These are phyloP conservation scores for Obelidium mucronatum DNA, from an alignment of 192 early-diverging fungal genomes.

Conservation along the genomic window DNA sequence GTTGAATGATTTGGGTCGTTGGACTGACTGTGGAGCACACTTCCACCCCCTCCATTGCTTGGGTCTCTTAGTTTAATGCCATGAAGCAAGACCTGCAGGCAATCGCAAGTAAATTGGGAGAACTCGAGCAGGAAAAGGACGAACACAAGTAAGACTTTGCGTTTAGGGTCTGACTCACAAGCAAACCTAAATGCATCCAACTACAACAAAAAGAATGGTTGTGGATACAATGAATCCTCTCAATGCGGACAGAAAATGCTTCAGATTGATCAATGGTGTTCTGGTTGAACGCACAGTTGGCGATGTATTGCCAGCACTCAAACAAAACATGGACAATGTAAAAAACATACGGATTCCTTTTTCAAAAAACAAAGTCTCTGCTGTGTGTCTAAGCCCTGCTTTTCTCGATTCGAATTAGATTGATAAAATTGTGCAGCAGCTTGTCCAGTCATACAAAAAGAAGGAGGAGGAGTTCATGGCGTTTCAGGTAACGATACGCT, in stretches of 20 bases:
- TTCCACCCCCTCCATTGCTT: background rate
- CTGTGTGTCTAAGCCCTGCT: background rate
- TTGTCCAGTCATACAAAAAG: conserved; percentile 80
- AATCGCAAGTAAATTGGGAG: conserved; percentile 90
- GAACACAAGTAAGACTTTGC: conserved; percentile 81
- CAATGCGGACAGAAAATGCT: conserved; percentile 86
- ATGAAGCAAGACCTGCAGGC: conserved; percentile 83
- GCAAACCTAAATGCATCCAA: too few species aligned
- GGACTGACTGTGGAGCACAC: background rate
- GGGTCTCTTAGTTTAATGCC: conserved; percentile 61
- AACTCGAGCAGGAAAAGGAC: conserved; percentile 91
- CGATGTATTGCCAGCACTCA: conserved; percentile 89
- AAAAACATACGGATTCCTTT: conserved; percentile 41
- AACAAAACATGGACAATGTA: conserved; percentile 86
- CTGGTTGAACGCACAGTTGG: conserved; percentile 91
- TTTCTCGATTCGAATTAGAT: conserved; percentile 60
- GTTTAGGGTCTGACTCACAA: background rate
- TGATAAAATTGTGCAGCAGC: conserved; percentile 74
- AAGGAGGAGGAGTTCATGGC: conserved; percentile 90
- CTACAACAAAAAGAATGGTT: conserved; percentile 81
- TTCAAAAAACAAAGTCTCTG: too few species aligned
- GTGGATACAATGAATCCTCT: conserved; percentile 91
- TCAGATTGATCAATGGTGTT: conserved; percentile 92
- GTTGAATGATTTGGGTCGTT: too few species aligned
- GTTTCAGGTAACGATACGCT: conserved; percentile 49